phyloP scores from a whole-genome alignment of 148 eudicot genomes.

The Rhododendron williamsianum region DNA sequence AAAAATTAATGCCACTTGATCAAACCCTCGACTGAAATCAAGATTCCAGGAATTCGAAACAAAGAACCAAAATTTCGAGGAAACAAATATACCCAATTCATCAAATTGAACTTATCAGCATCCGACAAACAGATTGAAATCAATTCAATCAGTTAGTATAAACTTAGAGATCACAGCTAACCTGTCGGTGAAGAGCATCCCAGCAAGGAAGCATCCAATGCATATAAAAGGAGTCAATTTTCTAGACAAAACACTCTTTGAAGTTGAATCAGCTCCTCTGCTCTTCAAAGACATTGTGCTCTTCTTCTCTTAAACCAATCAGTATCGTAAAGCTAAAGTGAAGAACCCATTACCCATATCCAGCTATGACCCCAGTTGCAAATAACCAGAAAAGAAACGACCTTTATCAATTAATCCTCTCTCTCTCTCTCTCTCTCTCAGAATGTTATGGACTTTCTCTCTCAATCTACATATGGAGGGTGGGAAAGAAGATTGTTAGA shows the following conservation, averaged over 20 bases:
- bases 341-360: slow-evolving; percentile 4
- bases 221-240: slow-evolving; percentile 59
- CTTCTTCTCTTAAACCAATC: background rate
- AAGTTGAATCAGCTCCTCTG: slow-evolving; percentile 49
- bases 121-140: background rate
- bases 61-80: background rate
- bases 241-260: slow-evolving; percentile 42
- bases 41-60: background rate
- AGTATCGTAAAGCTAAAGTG: background rate
- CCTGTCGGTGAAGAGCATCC: slow-evolving; percentile 86
- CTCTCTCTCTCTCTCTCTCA: background rate
- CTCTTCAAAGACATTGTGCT: slow-evolving; percentile 46
- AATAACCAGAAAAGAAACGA: background rate
- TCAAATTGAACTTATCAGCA: background rate
- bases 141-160: background rate
- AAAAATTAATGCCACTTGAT: background rate
- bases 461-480: background rate
- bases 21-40: background rate
- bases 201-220: slow-evolving; percentile 72
- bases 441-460: background rate
- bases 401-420: background rate
- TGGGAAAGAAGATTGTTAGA: background rate
- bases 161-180: slow-evolving; percentile 13
- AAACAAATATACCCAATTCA: background rate
- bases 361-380: background rate